Conservation (phyloP, 2,329 filamentous ascomycete genomes). For the Blastomyces gilchristii region DNA sequence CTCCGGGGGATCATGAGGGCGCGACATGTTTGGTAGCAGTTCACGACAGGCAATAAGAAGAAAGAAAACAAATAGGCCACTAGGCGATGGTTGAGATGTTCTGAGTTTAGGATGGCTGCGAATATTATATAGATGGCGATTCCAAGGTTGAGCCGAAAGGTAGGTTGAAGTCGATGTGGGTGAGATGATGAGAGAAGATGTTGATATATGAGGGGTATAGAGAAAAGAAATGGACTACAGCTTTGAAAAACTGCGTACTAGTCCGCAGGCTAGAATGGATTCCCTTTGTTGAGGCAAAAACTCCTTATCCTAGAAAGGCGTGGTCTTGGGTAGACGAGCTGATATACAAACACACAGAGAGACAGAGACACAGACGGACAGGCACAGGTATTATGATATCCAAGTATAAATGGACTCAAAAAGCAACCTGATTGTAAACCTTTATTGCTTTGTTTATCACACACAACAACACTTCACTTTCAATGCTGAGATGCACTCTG, state of each 20-base stretch:
- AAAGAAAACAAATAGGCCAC: slow-evolving; percentile 8
- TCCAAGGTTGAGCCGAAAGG: background rate
- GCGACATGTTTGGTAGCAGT: slow-evolving; percentile 30
- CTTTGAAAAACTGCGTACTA: slow-evolving; percentile 19
- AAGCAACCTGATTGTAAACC: background rate
- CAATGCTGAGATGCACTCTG: background rate
- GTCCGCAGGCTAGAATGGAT: slow-evolving; percentile 17
- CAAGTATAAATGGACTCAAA: background rate
- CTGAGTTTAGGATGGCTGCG: background rate
- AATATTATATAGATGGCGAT: background rate
- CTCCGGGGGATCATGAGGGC: slow-evolving; percentile 27
- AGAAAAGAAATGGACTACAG: slow-evolving; percentile 20
- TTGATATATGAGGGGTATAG: background rate
- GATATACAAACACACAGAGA: background rate
- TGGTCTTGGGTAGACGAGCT: background rate
- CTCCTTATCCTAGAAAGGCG: background rate
- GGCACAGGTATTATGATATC: background rate
- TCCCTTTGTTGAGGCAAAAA: slow-evolving; percentile 13
- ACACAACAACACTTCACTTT: background rate
- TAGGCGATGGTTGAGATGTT: background rate
- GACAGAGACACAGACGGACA: background rate
- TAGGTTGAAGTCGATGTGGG: background rate
- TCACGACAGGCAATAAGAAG: slow-evolving; percentile 13
- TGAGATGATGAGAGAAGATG: background rate
- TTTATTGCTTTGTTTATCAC: background rate